These are phyloP conservation scores for Globisporangium irregulare DNA, from an alignment of 352 stramenopile species.

Conservation along the genomic window DNA sequence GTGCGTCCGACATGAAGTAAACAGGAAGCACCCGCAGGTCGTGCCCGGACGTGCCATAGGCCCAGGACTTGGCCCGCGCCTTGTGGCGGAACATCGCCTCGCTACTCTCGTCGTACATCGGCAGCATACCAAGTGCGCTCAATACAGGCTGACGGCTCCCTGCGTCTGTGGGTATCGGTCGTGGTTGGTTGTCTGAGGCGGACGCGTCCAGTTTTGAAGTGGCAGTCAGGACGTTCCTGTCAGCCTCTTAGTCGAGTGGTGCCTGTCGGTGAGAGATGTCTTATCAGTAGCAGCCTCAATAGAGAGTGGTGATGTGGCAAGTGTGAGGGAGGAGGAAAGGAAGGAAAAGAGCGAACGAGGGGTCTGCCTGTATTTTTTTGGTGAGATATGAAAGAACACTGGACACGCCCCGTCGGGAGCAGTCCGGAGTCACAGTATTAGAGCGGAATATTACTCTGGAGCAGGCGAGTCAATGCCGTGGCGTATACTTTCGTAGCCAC, in stretches of 20 bases:
- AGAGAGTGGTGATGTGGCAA: background rate
- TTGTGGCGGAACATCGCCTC: background rate
- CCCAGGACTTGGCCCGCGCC: slow-evolving; percentile 5
- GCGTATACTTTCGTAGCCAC: background rate
- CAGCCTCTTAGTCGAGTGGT: background rate
- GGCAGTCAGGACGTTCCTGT: background rate
- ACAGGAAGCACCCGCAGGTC: slow-evolving; percentile 1
- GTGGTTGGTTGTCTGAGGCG: slow-evolving; percentile 1
- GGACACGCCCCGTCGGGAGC: background rate
- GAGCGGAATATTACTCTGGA: no score
- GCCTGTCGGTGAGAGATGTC: background rate
- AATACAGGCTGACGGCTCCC: background rate
- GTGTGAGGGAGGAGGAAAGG: background rate
- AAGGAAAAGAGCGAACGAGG: slow-evolving; percentile 6
- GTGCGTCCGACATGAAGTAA: background rate
- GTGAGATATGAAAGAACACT: slow-evolving; percentile 6
- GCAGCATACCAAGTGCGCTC: background rate
- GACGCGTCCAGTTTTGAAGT: slow-evolving; percentile 9
- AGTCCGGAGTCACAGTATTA: background rate
- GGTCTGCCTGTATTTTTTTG: background rate
- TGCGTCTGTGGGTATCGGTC: background rate
- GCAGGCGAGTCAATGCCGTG: background rate
- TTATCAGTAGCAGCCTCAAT: no score
- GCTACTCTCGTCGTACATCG: background rate
- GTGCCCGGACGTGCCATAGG: slow-evolving; percentile 1